Base-by-base conservation (phyloP, 257 asterid genomes). In the Plantago ovata region DNA sequence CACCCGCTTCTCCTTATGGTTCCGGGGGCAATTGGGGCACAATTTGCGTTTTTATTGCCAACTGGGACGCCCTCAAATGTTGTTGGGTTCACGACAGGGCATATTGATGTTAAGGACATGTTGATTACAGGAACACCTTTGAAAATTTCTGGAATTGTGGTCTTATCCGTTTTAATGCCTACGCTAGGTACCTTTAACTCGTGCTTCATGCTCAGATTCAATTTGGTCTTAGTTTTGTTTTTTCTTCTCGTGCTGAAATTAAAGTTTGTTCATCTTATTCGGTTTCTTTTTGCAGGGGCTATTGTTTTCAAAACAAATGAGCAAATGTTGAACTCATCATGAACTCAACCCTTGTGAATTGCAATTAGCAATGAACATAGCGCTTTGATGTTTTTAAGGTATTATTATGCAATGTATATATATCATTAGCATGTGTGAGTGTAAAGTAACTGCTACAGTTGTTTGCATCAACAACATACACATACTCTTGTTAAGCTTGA, bases 51-150 rank as follows among this genome's bases (percentile, higher is more conserved):
- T 59, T 28, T 83, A 75, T 76, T 87, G 33, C 96, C 98, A 0
- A 91, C 98, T 0, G 83, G 89, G 1, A 91, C 98, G 3, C 96
- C 98, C 12, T 91, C 98, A 0, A 91, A 91, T 39, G 71, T 85
- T 3, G 92, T 91, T 1, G 98, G 98, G 1, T 91, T 91, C 72
- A 45, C 94, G 16, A 85, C 96, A 0, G 98, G 95, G 0, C 94
- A 87, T 52, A 73, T 91, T 13, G 84, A 91, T 46, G 79, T 85
- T 46, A 60, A 20, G 0, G 96, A 91, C 56, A 87, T 91, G 98
- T 39, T 91, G 33, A 58, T 65, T 19, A 60, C 76, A 0, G 98
- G 98, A 38, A 9, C 69, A 5, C 95, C 95, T 0, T 59, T 91
- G 11, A 91, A 91, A 45, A 38, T 87, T 67, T 76, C 77, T 6